Percentiles rank a stretch among this genome's conserved stretches.
Conservation (phyloP, 192 early-diverging fungal genomes). For the Coemansia sp. region DNA sequence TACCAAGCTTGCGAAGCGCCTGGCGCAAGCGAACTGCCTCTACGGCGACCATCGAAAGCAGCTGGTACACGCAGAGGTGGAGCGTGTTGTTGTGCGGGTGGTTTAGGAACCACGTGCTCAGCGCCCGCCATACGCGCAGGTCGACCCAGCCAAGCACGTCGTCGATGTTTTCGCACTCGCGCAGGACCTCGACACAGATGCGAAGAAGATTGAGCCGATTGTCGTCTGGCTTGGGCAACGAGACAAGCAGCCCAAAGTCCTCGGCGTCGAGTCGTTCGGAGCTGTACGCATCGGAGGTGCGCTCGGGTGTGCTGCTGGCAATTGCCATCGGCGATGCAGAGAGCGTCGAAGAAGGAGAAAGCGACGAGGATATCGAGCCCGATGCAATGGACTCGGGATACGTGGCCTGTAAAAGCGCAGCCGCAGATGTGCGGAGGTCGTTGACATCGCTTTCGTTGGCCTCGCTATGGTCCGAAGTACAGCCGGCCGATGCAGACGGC, state of each 20-base stretch:
- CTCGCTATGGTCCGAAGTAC: conserved; percentile 14
- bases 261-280: conserved; percentile 37
- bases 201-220: conserved; percentile 39
- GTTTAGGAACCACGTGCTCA: conserved; percentile 50
- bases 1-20: conserved; percentile 17
- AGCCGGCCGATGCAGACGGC: not conserved
- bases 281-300: conserved; percentile 6
- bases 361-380: conserved; percentile 47
- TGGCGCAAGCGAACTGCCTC: conserved; percentile 44
- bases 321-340: conserved; percentile 47
- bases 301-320: conserved; percentile 45
- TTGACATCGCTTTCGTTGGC: conserved; percentile 14
- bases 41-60: conserved; percentile 32
- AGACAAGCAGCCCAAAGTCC: conserved; percentile 32
- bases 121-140: conserved; percentile 49
- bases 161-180: conserved; percentile 44
- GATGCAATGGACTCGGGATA: conserved; percentile 42
- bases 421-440: conserved; percentile 40
- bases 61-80: conserved; percentile 44
- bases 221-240: conserved; percentile 41
- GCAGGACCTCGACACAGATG: conserved; percentile 42
- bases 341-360: conserved; percentile 52
- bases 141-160: conserved; percentile 50
- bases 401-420: conserved; percentile 36
- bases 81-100: conserved; percentile 54